Base-by-base conservation (phyloP, 2,329 filamentous ascomycete species). In the Coniochaeta prunicola region DNA sequence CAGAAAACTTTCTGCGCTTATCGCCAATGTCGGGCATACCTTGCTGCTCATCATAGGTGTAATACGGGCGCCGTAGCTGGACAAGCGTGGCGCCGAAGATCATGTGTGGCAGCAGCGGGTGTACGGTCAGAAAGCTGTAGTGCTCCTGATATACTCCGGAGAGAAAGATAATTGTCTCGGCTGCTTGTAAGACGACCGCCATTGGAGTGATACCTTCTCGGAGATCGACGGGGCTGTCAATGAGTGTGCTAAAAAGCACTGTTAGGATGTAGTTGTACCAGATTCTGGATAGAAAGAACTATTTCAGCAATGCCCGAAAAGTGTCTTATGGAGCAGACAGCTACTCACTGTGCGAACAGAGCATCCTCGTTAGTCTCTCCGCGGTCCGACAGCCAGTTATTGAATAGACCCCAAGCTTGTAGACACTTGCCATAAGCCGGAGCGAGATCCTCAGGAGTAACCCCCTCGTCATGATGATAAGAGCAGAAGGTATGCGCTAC, bases 251-350 rank as follows among this genome's bases (percentile, higher is more conserved):
- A n/a, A 66, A 61, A 21, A 67, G 53, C n/a, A 56, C 60, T n/a
- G 66, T 61, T 17, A 66, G 55, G 55, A 64, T 65, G 40, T 62
- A 66, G 17, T 66, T 61, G 58, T 66, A 67, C 63, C 65, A 66
- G 9, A 64, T 64, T 17, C 65, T 67, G 10, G 45, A 30, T 2
- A 2, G 13, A 17, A 26, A 2, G 45, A n/a, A 6, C 24, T 3
- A n/a, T 26, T 21, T 50, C 15, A 50, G 45, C 13, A 17, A 13
- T 4, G 40, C 5, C 17, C n/a, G 15, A 38, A 4, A 24, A 21
- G 40, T 45, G 8, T 45, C 19, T 2, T 7, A 21, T 8, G 53
- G 50, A 33, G 24, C 6, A 24, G 19, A 38, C n/a, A 53, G 30
- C 4, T 24, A 36, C 60, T 60, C 60, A 66, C 65, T 64, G 60